These are phyloP conservation scores for Pisolithus tinctorius DNA, from an alignment of 768 basidiomycete species.

Conservation along the genomic window DNA sequence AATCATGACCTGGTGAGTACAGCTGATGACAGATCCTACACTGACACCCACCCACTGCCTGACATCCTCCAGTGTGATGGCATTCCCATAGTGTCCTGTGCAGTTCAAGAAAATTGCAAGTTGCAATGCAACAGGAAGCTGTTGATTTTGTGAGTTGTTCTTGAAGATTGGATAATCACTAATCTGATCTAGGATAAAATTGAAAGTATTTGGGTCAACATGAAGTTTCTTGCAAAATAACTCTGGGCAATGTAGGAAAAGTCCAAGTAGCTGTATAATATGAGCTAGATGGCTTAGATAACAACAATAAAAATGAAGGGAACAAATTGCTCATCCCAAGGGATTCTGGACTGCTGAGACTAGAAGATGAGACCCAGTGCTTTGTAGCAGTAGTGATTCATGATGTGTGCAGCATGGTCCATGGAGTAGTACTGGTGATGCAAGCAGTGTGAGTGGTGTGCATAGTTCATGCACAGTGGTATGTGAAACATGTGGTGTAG, in stretches of 20 bases:
- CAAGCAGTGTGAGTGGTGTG: too few species aligned
- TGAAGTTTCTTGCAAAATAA: constrained; percentile 21
- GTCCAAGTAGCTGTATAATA: too few species aligned
- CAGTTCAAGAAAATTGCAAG: constrained; percentile 19
- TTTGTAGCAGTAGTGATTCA: too few species aligned
- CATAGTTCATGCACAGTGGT: too few species aligned
- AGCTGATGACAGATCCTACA: constrained; percentile 11
- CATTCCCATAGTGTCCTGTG: constrained; percentile 5
- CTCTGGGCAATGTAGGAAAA: constrained; percentile 9
- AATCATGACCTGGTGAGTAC: constrained; percentile 11
- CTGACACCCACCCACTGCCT: constrained; percentile 8
- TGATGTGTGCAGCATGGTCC: too few species aligned
- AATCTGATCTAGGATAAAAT: constrained; percentile 15
- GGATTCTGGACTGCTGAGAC: too few species aligned
- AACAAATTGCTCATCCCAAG: too few species aligned
- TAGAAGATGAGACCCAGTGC: too few species aligned
- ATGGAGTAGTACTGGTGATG: too few species aligned
- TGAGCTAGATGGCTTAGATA: too few species aligned
- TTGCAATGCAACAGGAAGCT: constrained; percentile 24
- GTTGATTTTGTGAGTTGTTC: constrained; percentile 8
- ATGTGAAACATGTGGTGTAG: too few species aligned
- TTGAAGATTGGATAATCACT: constrained; percentile 17
- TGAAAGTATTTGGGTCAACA: constrained; percentile 19
- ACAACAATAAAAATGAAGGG: too few species aligned
- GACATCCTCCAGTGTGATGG: constrained; percentile 8